Evolutionary conservation across 2,329 filamentous ascomycete genomes (phyloP).

Genomic region (Penicillium janthinellum): DNA sequence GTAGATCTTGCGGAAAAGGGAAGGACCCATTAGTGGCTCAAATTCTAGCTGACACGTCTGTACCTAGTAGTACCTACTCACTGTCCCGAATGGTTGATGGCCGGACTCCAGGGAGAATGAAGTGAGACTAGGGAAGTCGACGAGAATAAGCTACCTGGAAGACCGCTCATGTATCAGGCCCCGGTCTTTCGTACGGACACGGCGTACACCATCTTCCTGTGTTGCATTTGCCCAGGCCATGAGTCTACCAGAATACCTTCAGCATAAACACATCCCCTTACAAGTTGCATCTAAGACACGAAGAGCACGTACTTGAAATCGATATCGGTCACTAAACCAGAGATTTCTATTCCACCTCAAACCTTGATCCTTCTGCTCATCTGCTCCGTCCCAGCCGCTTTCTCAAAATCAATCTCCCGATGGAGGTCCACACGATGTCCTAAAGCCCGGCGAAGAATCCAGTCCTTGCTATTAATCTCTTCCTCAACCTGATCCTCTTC

Average conservation of each 20-base stretch:
- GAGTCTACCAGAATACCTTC: too few species aligned
- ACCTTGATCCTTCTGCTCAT: conserved; percentile 34
- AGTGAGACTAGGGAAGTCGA: background rate
- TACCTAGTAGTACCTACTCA: too few species aligned
- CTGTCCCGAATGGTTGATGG: too few species aligned
- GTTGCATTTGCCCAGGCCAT: too few species aligned
- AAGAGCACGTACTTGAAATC: background rate
- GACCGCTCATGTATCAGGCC: background rate
- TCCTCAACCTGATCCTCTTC: conserved; percentile 36
- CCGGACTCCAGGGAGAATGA: too few species aligned
- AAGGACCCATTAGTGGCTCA: background rate
- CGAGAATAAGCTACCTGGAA: background rate
- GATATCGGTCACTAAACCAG: background rate
- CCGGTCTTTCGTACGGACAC: too few species aligned
- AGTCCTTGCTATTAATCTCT: conserved; percentile 44
- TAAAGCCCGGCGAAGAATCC: conserved; percentile 45
- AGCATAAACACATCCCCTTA: too few species aligned
- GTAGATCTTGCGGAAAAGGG: background rate
- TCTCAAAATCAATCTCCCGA: conserved; percentile 35
- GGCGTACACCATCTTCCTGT: too few species aligned
- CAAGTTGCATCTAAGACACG: too few species aligned
- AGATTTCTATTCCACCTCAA: background rate
- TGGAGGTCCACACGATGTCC: conserved; percentile 35
- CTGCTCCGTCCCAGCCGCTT: conserved; percentile 38
- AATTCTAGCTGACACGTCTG: too few species aligned